A percentile compares a stretch with the other conserved stretches of the same genome.
Conservation (phyloP, 2,329 filamentous ascomycete genomes). For the Diaporthe eres region DNA sequence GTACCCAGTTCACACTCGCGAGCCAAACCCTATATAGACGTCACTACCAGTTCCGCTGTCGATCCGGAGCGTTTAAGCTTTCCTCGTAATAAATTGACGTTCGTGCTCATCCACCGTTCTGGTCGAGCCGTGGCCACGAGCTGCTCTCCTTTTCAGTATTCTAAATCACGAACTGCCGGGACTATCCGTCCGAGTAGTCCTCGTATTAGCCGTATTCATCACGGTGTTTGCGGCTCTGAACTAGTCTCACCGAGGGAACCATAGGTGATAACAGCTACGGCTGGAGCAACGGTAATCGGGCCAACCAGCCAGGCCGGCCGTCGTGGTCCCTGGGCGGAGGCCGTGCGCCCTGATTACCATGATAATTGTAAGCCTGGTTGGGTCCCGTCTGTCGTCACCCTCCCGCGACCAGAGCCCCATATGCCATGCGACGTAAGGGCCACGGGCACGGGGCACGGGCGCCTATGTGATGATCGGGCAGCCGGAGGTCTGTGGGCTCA, state of each 20-base stretch:
- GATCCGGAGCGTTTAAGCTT: constrained; percentile 18
- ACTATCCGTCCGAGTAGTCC: neutral
- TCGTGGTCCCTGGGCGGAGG: neutral
- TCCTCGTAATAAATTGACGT: constrained; percentile 15
- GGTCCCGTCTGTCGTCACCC: neutral
- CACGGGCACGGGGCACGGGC: constrained; percentile 9
- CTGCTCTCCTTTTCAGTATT: neutral
- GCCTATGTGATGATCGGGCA: constrained; percentile 9
- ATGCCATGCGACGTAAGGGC: constrained; percentile 8
- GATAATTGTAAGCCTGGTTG: constrained; percentile 6
- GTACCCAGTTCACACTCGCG: neutral
- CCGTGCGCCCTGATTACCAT: constrained; percentile 15
- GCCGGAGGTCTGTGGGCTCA: constrained; percentile 24
- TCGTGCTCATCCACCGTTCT: neutral
- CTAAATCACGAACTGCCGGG: neutral
- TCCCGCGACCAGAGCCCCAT: constrained; percentile 1
- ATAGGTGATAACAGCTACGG: neutral
- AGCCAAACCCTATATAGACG: constrained; percentile 16
- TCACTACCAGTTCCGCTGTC: neutral
- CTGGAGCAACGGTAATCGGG: neutral
- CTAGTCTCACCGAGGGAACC: neutral
- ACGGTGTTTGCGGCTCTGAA: neutral
- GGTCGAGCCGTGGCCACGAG: neutral
- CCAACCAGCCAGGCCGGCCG: neutral
- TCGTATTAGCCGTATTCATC: neutral